These are phyloP conservation scores for Trametes sanguinea DNA, from an alignment of 768 basidiomycete species.

Conservation along the genomic window DNA sequence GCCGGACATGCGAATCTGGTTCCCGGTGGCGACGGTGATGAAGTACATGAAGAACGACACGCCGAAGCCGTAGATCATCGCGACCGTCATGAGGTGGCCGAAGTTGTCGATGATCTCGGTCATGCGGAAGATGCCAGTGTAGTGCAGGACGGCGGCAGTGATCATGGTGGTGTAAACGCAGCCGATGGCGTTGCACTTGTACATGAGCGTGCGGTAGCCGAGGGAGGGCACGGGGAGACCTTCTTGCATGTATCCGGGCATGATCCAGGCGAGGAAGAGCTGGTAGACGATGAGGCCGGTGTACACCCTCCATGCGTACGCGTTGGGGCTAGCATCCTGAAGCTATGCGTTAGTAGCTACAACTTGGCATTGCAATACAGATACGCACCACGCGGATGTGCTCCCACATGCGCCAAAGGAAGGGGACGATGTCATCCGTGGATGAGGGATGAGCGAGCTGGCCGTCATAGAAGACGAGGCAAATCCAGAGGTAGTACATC, in stretches of 20 bases:
- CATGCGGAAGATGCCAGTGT: conserved; percentile 81
- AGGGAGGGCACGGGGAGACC: conserved; percentile 96
- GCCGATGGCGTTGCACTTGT: conserved; percentile 93
- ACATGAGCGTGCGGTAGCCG: conserved; percentile 88
- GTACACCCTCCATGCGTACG: conserved; percentile 90
- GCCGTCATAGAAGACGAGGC: conserved; percentile 95
- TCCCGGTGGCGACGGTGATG: conserved; percentile 71
- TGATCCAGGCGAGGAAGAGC: conserved; percentile 83
- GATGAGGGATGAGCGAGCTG: conserved; percentile 70
- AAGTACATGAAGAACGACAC: conserved; percentile 84
- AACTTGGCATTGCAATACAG: background rate
- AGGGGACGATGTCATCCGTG: conserved; percentile 70
- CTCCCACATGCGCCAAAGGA: conserved; percentile 80
- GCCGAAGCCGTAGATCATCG: conserved; percentile 87
- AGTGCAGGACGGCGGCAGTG: conserved; percentile 75
- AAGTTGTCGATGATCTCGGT: conserved; percentile 96
- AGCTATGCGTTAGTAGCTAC: background rate
- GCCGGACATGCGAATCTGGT: conserved; percentile 91
- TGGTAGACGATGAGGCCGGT: conserved; percentile 86
- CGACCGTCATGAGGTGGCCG: conserved; percentile 93
- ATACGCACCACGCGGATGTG: conserved; percentile 73
- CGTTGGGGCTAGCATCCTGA: conserved; percentile 90
- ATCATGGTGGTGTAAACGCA: conserved; percentile 83
- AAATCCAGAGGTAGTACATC: conserved; percentile 99
- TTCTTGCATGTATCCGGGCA: conserved; percentile 92